Evolutionary conservation across 129 eudicot species (phyloP), one percentile per base, ranked within the genome.

Genomic region (Gnaphalium uliginosum): DNA sequence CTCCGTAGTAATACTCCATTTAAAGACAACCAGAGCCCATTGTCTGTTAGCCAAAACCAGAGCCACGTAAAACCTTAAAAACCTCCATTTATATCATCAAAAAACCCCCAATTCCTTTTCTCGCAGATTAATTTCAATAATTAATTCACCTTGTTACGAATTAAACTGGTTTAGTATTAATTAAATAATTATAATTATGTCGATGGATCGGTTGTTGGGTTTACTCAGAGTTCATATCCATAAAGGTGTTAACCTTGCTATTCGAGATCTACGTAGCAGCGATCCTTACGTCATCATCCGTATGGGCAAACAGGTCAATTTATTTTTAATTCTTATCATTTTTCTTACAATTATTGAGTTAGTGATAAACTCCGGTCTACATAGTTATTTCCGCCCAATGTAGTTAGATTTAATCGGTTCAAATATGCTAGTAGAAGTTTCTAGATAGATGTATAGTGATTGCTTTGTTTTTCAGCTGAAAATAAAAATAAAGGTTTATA

Each of bases 281-380:
- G 96, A 93, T 83, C 97, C 98, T 19, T 93, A 90, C 54, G 88
- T 93, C 19, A 72, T 83, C 74, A 71, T 71, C 29, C 37, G 23
- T 17, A 18, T 64, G 60, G 82, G 68, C 4, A 32, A 56, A 23
- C 74, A 76, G 81, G 81, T 76, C 0, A 43, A 21, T 5, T 63
- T 43, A 10, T 5, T 58, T 60, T 5, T 6, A n/a, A 53, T 4
- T 53, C n/a, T 50, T 50, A 13, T 50, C 4, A 18, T 5, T 51
- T 19, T 4, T 51, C 58, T 69, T 35, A 9, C 15, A 8, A 25
- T 32, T 79, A 1, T 5, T 6, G 22, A 4, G 4, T 56, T 2
- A 43, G 51, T 43, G 51, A 43, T 43, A 2, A 43, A 43, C 18
- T 11, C 1, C 17, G 51, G 4, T 43, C 51, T 43, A 43, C 51